These are phyloP conservation scores for Phoma sp. DNA, from an alignment of 2,329 filamentous ascomycete genomes.

Conservation along the genomic window DNA sequence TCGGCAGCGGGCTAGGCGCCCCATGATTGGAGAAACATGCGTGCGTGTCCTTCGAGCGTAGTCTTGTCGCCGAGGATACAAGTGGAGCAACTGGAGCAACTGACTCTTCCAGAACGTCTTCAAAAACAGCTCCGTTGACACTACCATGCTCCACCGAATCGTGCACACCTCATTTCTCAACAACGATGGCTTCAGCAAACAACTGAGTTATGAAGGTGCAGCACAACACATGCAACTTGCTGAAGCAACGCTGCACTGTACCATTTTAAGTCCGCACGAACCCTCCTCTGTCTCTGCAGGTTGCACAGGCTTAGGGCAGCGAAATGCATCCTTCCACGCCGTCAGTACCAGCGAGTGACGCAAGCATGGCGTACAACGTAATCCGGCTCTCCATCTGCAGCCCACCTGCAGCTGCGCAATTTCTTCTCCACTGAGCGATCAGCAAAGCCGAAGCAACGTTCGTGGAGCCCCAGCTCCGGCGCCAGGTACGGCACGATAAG, in stretches of 20 bases:
- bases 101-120: slow-evolving; percentile 36
- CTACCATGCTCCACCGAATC: slow-evolving; percentile 14
- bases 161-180: slow-evolving; percentile 27
- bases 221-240: slow-evolving; percentile 1
- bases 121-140: slow-evolving; percentile 25
- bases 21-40: slow-evolving; percentile 25
- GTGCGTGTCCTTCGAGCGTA: slow-evolving; percentile 24
- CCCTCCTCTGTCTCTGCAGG: background rate
- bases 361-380: slow-evolving; percentile 19
- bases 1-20: slow-evolving; percentile 23
- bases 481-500: slow-evolving; percentile 32
- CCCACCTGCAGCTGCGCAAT: slow-evolving; percentile 25
- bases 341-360: slow-evolving; percentile 22
- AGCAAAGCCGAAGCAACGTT: slow-evolving; percentile 27
- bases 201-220: slow-evolving; percentile 11
- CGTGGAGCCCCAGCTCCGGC: slow-evolving; percentile 27
- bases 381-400: slow-evolving; percentile 16
- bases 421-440: slow-evolving; percentile 26
- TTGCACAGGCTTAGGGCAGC: slow-evolving; percentile 10
- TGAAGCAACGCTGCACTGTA: background rate
- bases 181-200: slow-evolving; percentile 13
- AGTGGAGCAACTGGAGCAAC: slow-evolving; percentile 24
- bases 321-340: slow-evolving; percentile 5
- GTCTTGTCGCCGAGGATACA: slow-evolving; percentile 31
- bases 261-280: background rate